A percentile compares a stretch with the other conserved stretches of the same genome.
phyloP scores from a whole-genome alignment of 2,329 filamentous ascomycete genomes.

The Fusarium domesticum region DNA sequence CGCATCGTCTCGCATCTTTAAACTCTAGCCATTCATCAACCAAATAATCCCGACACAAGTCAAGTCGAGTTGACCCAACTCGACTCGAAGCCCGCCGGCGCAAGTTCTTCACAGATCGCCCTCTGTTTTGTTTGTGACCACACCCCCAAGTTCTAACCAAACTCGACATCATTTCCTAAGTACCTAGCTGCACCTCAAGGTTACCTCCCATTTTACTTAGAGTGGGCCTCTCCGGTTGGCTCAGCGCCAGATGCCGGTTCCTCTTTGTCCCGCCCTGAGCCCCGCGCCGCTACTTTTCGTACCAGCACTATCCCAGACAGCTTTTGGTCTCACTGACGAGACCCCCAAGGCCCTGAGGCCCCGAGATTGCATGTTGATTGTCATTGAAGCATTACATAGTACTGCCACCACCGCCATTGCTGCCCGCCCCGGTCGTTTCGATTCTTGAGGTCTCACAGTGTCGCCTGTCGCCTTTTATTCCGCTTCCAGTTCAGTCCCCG shows the following conservation, averaged over 20 bases:
- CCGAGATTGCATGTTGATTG: background rate
- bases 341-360: background rate
- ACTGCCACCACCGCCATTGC: slow-evolving; percentile 11
- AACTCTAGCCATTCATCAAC: too few relatives aligned
- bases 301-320: slow-evolving; percentile 24
- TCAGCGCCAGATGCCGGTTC: slow-evolving; percentile 32
- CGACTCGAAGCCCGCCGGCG: background rate
- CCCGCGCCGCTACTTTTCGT: slow-evolving; percentile 30
- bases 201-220: slow-evolving; percentile 4
- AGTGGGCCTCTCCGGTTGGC: slow-evolving; percentile 30
- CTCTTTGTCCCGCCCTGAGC: slow-evolving; percentile 30
- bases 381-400: background rate
- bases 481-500: slow-evolving; percentile 13
- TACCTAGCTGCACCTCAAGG: background rate
- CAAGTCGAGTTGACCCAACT: too few relatives aligned
- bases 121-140: background rate
- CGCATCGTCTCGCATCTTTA: too few relatives aligned
- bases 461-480: slow-evolving; percentile 22
- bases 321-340: slow-evolving; percentile 3
- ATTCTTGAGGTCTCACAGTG: slow-evolving; percentile 25
- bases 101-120: background rate
- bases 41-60: too few relatives aligned
- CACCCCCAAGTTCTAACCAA: background rate
- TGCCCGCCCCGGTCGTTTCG: slow-evolving; percentile 4
- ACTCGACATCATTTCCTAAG: slow-evolving; percentile 15